Evolutionary conservation across 768 basidiomycete genomes (phyloP).

Genomic region (Suillus lakei): DNA sequence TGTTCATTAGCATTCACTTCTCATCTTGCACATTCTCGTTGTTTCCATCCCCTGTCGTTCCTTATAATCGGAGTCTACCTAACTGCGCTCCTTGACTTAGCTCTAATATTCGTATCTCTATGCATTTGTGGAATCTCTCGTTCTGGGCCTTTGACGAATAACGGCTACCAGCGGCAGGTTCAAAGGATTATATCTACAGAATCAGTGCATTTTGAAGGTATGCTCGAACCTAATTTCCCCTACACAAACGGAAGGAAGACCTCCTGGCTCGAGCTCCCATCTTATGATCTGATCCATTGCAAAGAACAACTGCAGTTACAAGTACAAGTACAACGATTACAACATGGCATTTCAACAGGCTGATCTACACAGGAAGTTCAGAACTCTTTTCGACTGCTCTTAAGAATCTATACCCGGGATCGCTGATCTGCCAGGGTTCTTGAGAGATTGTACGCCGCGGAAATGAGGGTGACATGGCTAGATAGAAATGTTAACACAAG

Average conservation of each 20-base stretch:
- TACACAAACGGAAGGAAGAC: not conserved
- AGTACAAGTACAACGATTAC: constrained; percentile 3
- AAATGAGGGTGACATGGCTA: constrained; percentile 85
- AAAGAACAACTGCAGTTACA: not conserved
- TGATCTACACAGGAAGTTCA: not conserved
- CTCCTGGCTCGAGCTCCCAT: not conserved
- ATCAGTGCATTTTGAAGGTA: not conserved
- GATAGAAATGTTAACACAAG: not conserved
- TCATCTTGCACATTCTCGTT: not conserved
- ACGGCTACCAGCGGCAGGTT: not conserved
- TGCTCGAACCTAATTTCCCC: not conserved
- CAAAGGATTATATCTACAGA: not conserved
- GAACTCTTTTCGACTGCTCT: not conserved
- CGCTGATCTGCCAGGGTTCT: constrained; percentile 47
- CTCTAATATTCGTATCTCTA: constrained; percentile 34
- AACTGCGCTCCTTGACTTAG: constrained; percentile 20
- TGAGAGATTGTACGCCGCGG: constrained; percentile 83
- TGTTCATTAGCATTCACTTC: constrained; percentile 14
- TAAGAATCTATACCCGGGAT: not conserved
- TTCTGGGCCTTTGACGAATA: not conserved
- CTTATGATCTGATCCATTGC: not conserved
- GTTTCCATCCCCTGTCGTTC: constrained; percentile 17
- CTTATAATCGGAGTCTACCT: constrained; percentile 20
- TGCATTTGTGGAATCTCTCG: constrained; percentile 23
- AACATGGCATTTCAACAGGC: not conserved